Evolutionary conservation across 768 basidiomycete genomes (phyloP).

Genomic region (Leucosporidium creatinivorum): DNA sequence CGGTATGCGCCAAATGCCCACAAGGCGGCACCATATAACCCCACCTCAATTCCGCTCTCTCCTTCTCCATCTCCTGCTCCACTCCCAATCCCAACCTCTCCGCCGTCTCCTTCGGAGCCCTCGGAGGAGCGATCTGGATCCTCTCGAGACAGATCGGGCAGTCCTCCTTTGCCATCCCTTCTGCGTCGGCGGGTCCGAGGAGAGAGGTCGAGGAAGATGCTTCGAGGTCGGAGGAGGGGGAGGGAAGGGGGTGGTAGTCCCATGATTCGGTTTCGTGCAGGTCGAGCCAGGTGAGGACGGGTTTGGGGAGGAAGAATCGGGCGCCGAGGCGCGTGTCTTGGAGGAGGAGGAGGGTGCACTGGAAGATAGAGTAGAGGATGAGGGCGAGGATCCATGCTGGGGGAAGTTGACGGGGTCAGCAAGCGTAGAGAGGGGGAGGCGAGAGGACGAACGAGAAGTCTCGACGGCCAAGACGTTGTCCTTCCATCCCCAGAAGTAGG

Average conservation of each 20-base stretch:
- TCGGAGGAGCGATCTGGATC: constrained; percentile 14
- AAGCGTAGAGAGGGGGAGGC: no score
- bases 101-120: no score
- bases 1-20: constrained; percentile 33
- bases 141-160: constrained; percentile 37
- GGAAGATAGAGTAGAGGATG: constrained; percentile 25
- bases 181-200: neutral
- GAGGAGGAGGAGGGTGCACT: constrained; percentile 30
- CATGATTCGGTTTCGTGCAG: constrained; percentile 13
- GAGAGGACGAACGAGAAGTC: constrained; percentile 20
- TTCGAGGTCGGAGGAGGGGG: constrained; percentile 11
- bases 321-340: constrained; percentile 30
- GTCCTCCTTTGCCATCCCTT: constrained; percentile 8
- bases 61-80: constrained; percentile 7
- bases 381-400: constrained; percentile 32
- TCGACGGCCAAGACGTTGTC: constrained; percentile 34
- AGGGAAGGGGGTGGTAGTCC: constrained; percentile 34
- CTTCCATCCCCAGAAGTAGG: constrained; percentile 36
- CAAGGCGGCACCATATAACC: constrained; percentile 36
- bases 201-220: constrained; percentile 9
- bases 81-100: neutral
- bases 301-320: constrained; percentile 33
- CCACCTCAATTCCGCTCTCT: constrained; percentile 8
- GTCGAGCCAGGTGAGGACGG: constrained; percentile 8
- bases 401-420: neutral